Base-by-base conservation (phyloP, 139 green algal species). In the Edaphochlamys debaryana region DNA sequence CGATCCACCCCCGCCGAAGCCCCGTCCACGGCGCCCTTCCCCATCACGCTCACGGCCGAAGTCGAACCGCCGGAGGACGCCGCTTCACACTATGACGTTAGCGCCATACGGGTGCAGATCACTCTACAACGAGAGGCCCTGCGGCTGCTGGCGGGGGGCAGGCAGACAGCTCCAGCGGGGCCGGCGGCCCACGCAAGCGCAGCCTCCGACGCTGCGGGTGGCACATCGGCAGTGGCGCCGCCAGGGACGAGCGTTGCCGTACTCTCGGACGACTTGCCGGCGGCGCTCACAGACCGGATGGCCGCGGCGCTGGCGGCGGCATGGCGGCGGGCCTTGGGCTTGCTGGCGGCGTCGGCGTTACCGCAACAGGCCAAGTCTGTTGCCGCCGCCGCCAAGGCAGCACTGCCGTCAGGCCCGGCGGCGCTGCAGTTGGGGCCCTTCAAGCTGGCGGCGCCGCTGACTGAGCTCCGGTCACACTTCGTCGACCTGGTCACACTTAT, bases 401-500 rank as follows among this genome's bases (percentile, higher is more conserved):
- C 36, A 7, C 13, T 8, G 37, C 36, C 67, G 37, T 4, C n/a
- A n/a, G n/a, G 22, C 4, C 7, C 20, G 67, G 67, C 34, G 67
- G 19, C 36, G 25, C 13, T 8, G 37, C 36, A 36, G 37, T 4
- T 37, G 25, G 67, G 64, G 15, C 64, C 79, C 2, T 70, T 58
- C 9, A 37, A 42, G 64, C 64, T 83, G 30, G 60, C 78, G 19
- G 22, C 42, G 7, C 32, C 66, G 17, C 40, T 60, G 8, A 3
- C 25, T 27, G 23, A 75, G 27, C 37, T 84, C n/a, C 34, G 36
- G 5, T 22, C 36, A 66, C 66, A 63, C 30, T 91, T 91, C 67
- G 50, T 78, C 6, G 17, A 37, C 11, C 67, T 91, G 7, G 58
- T 91, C 17, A 80, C 40, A 20, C 48, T 67, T 38, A 38, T 90